Percentiles rank a stretch among this genome's conserved stretches.
phyloP scores from a whole-genome alignment of 331 rosid genomes.

The Stylosanthes scabra region DNA sequence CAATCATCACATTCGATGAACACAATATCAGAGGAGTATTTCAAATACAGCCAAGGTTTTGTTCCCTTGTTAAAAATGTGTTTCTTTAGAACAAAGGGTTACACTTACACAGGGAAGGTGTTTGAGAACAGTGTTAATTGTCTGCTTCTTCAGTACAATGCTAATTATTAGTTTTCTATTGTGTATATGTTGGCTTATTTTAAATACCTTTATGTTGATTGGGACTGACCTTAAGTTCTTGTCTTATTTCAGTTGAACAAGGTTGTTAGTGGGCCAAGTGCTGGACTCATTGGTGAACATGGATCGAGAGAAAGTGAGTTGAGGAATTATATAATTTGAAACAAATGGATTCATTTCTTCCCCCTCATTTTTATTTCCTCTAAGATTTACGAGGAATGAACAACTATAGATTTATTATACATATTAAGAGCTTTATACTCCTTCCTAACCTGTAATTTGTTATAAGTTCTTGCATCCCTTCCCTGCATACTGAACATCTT shows the following conservation, averaged over 20 bases:
- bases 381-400: constrained; percentile 8
- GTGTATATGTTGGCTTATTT: constrained; percentile 17
- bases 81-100: not conserved
- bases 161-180: not conserved
- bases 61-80: not conserved
- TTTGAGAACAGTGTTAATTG: not conserved
- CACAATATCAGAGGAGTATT: not conserved
- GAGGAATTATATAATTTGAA: constrained; percentile 17
- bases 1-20: not conserved
- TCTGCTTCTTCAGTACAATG: not conserved
- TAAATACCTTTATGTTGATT: not conserved
- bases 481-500: not conserved
- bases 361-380: not conserved
- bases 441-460: not conserved
- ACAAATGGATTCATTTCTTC: not conserved
- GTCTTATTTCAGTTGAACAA: constrained; percentile 64
- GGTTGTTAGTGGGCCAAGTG: constrained; percentile 58
- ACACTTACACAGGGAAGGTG: not conserved
- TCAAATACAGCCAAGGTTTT: not conserved
- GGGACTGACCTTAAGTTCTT: constrained; percentile 3
- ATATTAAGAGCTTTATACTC: not conserved
- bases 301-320: constrained; percentile 87
- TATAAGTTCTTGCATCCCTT: not conserved
- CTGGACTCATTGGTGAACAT: constrained; percentile 60
- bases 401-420: not conserved